Conservation (phyloP, 768 basidiomycete genomes). For the Heimioporus sp. region DNA sequence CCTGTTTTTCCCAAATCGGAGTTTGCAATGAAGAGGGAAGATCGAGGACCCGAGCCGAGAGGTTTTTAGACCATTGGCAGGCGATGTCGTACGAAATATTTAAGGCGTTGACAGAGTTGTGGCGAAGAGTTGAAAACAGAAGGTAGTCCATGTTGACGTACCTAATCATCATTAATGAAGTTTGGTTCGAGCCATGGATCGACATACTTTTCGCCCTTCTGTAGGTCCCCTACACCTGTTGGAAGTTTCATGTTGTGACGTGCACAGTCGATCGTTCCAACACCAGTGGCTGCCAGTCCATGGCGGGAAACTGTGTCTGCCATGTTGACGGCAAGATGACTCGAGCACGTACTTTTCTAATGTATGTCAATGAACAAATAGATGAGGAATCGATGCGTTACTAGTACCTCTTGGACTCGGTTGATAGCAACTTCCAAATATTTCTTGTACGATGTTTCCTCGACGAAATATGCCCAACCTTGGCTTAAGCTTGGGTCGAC, state of each 20-base stretch:
- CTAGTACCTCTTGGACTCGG: no score
- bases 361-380: no score
- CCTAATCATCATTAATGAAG: no score
- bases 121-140: not conserved
- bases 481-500: no score
- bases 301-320: not conserved
- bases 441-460: no score
- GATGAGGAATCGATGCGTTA: no score
- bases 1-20: not conserved
- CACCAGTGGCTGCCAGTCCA: not conserved
- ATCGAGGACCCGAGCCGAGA: not conserved
- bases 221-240: not conserved
- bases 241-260: not conserved
- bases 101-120: not conserved
- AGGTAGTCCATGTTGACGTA: not conserved
- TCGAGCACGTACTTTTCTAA: not conserved
- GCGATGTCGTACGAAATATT: not conserved
- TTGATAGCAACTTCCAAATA: no score
- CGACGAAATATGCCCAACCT: no score
- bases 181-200: no score
- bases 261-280: not conserved
- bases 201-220: not conserved
- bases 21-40: not conserved
- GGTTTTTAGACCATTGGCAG: not conserved
- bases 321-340: not conserved